A percentile compares a stretch with the other conserved stretches of the same genome.
phyloP scores from a whole-genome alignment of 352 stramenopile genomes.

The Globisporangium camurandrum region DNA sequence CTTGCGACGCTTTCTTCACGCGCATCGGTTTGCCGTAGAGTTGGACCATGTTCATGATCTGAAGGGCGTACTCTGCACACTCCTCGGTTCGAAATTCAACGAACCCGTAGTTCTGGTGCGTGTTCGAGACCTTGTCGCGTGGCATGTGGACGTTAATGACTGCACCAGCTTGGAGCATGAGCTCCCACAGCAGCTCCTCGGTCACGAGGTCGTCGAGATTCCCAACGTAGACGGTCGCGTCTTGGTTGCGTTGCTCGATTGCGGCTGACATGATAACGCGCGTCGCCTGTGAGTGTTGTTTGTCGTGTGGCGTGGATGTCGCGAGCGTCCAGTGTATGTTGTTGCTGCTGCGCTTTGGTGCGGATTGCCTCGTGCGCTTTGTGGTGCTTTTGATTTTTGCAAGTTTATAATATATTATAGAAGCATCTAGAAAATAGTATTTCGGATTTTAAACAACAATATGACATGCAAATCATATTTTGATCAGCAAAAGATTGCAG shows the following conservation, averaged over 20 bases:
- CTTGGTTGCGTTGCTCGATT: slow-evolving; percentile 88
- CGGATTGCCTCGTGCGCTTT: no score
- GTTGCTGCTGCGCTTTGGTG: background rate
- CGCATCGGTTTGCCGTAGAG: slow-evolving; percentile 94
- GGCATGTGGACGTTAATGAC: slow-evolving; percentile 98
- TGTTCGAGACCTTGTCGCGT: slow-evolving; percentile 95
- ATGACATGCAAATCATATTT: background rate
- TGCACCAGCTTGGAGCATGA: slow-evolving; percentile 91
- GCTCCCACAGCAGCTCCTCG: slow-evolving; percentile 97
- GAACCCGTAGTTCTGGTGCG: slow-evolving; percentile 97
- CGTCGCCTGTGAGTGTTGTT: background rate
- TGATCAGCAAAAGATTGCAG: background rate
- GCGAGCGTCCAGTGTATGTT: no score
- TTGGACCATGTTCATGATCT: slow-evolving; percentile 99
- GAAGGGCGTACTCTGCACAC: slow-evolving; percentile 98
- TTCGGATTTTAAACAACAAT: background rate
- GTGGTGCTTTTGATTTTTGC: background rate
- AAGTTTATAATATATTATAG: background rate
- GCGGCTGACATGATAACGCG: slow-evolving; percentile 74
- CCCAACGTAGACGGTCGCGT: slow-evolving; percentile 98
- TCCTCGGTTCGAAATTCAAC: slow-evolving; percentile 97
- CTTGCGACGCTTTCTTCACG: slow-evolving; percentile 94
- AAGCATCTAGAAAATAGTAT: background rate
- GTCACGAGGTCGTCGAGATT: slow-evolving; percentile 95
- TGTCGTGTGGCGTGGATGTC: no score